Evolutionary conservation across 495 filamentous ascomycete genomes (phyloP), one percentile per base, ranked within the genome.

Genomic region (Annulohypoxylon nitens): DNA sequence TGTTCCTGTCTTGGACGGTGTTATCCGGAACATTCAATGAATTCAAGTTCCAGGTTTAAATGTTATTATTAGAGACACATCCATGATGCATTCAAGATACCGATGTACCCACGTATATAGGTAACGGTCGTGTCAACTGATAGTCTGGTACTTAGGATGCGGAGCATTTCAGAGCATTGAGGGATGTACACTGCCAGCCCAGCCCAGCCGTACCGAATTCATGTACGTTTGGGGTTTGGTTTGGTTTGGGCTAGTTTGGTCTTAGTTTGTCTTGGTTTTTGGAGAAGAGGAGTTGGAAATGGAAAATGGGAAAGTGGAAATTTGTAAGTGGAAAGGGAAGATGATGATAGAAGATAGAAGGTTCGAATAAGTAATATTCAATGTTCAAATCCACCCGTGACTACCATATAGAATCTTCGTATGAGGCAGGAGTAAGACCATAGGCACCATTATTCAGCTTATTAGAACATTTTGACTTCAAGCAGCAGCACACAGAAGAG

Each of bases 1-100:
- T 45, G 62, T 62, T 71, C 55, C 20, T 67, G 47, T 66, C 61
- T 66, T 65, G 26, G 9, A 51, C 16, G 47, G 25, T 60, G 39
- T 12, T 16, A 64, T 64, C 66, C 11, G 58, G 65, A 26, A 59
- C 58, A 43, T 43, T n/a, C 11, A 43, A 43, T 30, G 30, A 6
- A 30, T 30, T 30, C 30, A 30, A 30, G 30, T 30, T 30, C 30
- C 30, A 30, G 30, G 30, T 30, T 30, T 30, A 30, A 6, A 30
- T 43, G 33, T 36, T 57, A 57, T 57, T 57, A 57, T 34, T 33
- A 55, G 51, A 51, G 48, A 51, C 18, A 51, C 18, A 51, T 30
- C 26, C 2, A 30, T 2, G 26, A 30, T 30, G 20, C 20, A 23
- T 23, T 23, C 20, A 23, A 30, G 30, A n/a, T n/a, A 43, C 14